phyloP scores from a whole-genome alignment of 2,329 filamentous ascomycete genomes.

The Ascosphaera acerosa region DNA sequence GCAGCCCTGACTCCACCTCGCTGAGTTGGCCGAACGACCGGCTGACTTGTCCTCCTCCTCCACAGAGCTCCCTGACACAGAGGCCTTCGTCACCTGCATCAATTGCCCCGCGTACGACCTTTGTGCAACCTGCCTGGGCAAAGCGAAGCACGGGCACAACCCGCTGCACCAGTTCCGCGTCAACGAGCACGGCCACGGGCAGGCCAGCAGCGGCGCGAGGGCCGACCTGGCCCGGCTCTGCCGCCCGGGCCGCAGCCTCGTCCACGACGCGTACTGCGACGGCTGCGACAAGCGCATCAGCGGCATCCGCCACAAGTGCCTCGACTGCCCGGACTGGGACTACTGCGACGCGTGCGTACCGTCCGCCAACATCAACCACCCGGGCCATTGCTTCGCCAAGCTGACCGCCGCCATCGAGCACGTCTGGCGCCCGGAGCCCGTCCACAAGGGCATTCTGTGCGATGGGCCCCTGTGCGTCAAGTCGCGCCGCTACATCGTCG shows the following conservation, averaged over 20 bases:
- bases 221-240: conserved; percentile 42
- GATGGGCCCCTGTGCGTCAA: conserved; percentile 69
- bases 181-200: conserved; percentile 9
- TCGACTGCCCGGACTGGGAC: conserved; percentile 94
- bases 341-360: conserved; percentile 58
- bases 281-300: conserved; percentile 71
- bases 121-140: conserved; percentile 56
- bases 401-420: conserved; percentile 45
- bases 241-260: conserved; percentile 50
- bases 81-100: conserved; percentile 57
- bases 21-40: neutral
- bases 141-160: conserved; percentile 66
- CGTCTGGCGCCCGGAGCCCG: conserved; percentile 22
- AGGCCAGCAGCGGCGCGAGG: conserved; percentile 32
- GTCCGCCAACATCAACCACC: conserved; percentile 43
- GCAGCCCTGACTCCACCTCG: neutral
- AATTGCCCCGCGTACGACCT: conserved; percentile 79
- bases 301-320: conserved; percentile 86
- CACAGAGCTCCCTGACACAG: conserved; percentile 42
- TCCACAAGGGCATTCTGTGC: conserved; percentile 74
- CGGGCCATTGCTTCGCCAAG: conserved; percentile 66
- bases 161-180: conserved; percentile 59
- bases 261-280: conserved; percentile 80
- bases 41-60: conserved; percentile 8
- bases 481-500: conserved; percentile 39